A percentile compares a stretch with the other conserved stretches of the same genome.
Conservation (phyloP, 2,329 filamentous ascomycete genomes). For the Aspergillus sp. region DNA sequence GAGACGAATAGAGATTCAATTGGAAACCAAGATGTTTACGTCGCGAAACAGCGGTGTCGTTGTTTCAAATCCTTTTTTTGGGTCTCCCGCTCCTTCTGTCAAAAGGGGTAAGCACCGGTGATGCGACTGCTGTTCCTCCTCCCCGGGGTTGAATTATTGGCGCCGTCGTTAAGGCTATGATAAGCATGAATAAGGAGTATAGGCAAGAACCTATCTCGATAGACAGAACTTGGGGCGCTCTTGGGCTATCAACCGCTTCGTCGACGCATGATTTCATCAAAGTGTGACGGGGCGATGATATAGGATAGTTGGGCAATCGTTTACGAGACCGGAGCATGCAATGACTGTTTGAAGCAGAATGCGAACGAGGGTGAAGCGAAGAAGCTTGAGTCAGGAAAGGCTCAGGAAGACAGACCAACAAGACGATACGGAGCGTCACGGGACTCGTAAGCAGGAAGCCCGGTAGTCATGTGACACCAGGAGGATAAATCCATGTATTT, state of each 20-base stretch:
- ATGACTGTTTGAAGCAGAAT: not conserved
- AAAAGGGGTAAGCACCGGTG: not conserved
- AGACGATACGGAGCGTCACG: too few relatives aligned
- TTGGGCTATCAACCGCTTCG: not conserved
- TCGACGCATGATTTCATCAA: not conserved
- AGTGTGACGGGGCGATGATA: not conserved
- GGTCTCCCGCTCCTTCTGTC: not conserved
- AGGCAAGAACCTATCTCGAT: not conserved
- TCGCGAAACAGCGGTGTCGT: constrained; percentile 15
- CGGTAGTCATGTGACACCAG: too few relatives aligned
- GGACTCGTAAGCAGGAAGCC: too few relatives aligned
- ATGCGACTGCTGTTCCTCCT: not conserved
- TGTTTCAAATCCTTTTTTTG: constrained; percentile 2
- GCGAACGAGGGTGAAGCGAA: not conserved
- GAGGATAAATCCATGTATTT: too few relatives aligned
- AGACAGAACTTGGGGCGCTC: not conserved
- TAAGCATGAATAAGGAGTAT: not conserved
- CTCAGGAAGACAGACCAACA: too few relatives aligned
- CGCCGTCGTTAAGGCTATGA: constrained; percentile 2
- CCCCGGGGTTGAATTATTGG: not conserved
- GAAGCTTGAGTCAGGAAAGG: not conserved
- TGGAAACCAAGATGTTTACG: constrained; percentile 12
- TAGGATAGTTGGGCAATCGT: not conserved
- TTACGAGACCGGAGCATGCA: not conserved
- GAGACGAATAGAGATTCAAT: constrained; percentile 12